Evolutionary conservation across 345 rosid species (phyloP), one percentile per base, ranked within the genome.

Genomic region (Salix suchowensis): DNA sequence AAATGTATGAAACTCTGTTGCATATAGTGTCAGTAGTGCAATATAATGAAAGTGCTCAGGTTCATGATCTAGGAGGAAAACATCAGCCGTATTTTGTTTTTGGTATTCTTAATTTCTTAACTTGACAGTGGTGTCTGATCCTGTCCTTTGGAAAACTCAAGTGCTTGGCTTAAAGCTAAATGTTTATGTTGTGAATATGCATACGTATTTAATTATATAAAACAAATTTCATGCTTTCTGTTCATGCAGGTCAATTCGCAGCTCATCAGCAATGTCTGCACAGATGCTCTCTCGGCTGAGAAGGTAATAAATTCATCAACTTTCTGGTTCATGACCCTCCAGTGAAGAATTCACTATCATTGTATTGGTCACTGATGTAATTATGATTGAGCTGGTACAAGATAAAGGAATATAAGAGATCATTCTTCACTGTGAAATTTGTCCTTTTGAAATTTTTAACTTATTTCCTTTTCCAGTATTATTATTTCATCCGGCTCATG

Each of bases 281-380:
- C 92, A 37, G 99, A 96, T 83, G 99, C 98, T 77, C 94, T 94
- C 58, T 94, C 98, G 64, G 99, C 97, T 16, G 98, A 94, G 90
- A 96, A 96, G 98, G 96, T 93, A 86, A 78, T 69, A 13, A 55
- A 14, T 58, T 46, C 14, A 12, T 14, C 68, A 23, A 1, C 34
- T 28, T 26, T 52, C 34, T 60, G 23, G 2, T 60, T 16, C 26
- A 16, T 21, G 26, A 60, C 24, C 13, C 13, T 23, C 65, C 13
- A 60, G 26, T 6, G 24, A 60, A 60, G 11, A 60, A 19, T 60
- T 40, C 44, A 40, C 44, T 40, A 40, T 40, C 23, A 1, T 19
- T 60, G 9, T 8, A 3, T 60, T 1, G 65, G 2, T 60, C 6
- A 12, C 1, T 11, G 65, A 60, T 34, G 69, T 6, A 66, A 16